Conservation (phyloP, 129 eudicot genomes). For the Gnaphalium uliginosum region DNA sequence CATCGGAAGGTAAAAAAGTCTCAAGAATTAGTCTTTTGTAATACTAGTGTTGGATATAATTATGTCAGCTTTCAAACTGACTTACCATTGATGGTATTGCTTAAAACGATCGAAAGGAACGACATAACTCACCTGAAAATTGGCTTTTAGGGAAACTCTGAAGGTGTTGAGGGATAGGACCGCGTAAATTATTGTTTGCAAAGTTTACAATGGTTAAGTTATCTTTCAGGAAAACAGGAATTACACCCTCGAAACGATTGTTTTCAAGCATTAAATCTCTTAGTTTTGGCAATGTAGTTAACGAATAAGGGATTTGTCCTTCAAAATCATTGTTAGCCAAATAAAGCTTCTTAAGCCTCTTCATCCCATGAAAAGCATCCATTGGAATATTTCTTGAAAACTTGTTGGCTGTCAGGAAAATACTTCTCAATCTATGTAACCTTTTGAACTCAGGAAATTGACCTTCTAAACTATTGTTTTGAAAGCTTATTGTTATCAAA, state of each 20-base stretch:
- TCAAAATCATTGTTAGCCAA: constrained; percentile 49
- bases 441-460: constrained; percentile 45
- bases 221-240: constrained; percentile 47
- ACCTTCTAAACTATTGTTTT: constrained; percentile 68
- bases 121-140: constrained; percentile 49
- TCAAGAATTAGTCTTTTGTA: constrained; percentile 9
- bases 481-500: constrained; percentile 56
- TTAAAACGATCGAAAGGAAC: background rate
- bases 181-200: constrained; percentile 58
- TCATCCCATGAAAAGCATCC: constrained; percentile 57
- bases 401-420: constrained; percentile 57
- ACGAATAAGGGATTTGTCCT: constrained; percentile 57
- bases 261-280: constrained; percentile 52
- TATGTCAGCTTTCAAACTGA: background rate
- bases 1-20: background rate
- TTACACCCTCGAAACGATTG: constrained; percentile 56
- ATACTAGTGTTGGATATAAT: too few relatives aligned
- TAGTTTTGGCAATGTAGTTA: constrained; percentile 53
- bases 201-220: constrained; percentile 36
- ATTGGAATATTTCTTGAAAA: constrained; percentile 49
- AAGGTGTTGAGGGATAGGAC: constrained; percentile 58
- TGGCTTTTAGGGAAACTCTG: constrained; percentile 31
- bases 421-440: constrained; percentile 35
- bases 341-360: constrained; percentile 54
- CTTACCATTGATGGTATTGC: background rate